Conservation (phyloP, 2,329 filamentous ascomycete genomes). For the Botrytis paeoniae region DNA sequence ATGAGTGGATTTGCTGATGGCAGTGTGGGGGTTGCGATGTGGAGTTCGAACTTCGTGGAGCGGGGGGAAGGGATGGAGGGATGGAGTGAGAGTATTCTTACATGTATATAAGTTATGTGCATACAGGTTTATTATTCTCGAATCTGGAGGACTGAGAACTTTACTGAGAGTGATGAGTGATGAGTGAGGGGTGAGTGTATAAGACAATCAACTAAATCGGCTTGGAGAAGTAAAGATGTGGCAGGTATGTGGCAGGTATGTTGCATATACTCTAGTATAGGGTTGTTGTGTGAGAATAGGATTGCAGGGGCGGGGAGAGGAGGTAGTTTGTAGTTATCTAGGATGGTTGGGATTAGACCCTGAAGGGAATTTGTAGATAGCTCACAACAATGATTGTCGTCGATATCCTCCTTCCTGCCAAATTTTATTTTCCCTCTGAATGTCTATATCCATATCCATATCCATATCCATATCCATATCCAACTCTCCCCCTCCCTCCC, state of each 20-base stretch:
- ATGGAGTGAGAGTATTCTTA: too few relatives aligned
- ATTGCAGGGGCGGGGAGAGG: too few relatives aligned
- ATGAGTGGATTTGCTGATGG: too few relatives aligned
- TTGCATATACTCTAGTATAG: background rate
- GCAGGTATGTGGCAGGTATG: too few relatives aligned
- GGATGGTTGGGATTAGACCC: background rate
- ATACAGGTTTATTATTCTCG: background rate
- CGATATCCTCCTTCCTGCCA: background rate
- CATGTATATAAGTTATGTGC: background rate
- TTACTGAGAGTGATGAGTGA: background rate
- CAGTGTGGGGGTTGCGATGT: fast-evolving
- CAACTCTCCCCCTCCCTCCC: too few relatives aligned
- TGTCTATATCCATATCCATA: background rate
- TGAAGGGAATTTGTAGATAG: background rate
- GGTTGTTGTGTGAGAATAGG: background rate
- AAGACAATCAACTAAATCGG: background rate
- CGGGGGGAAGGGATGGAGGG: too few relatives aligned
- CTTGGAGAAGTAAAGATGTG: background rate
- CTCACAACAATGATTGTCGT: background rate
- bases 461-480: too few relatives aligned
- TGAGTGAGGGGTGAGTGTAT: background rate
- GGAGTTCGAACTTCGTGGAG: background rate
- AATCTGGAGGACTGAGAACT: background rate
- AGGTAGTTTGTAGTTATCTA: background rate
- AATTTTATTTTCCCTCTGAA: background rate